phyloP scores from a whole-genome alignment of 805 yeast species.

The Candida germanica region DNA sequence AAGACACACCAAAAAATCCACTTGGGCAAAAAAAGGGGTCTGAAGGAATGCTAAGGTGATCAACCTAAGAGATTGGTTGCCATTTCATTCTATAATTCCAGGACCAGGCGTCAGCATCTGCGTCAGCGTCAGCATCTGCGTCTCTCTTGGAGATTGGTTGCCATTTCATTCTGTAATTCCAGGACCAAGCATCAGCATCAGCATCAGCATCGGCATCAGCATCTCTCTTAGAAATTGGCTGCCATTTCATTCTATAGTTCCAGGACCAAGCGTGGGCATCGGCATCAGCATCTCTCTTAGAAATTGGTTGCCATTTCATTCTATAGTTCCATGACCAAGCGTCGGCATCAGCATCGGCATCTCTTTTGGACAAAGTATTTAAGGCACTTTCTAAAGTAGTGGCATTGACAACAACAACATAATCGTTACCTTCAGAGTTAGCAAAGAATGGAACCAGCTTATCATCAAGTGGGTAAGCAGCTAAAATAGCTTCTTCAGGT shows the following conservation, averaged over 20 bases:
- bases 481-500: constrained; percentile 15
- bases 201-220: constrained; percentile 24
- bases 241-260: constrained; percentile 9
- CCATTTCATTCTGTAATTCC: constrained; percentile 9
- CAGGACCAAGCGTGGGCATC: constrained; percentile 11
- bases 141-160: constrained; percentile 11
- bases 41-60: too few relatives aligned
- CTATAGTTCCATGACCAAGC: constrained; percentile 16
- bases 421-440: constrained; percentile 11
- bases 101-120: constrained; percentile 16
- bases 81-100: constrained; percentile 9
- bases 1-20: too few relatives aligned
- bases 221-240: constrained; percentile 20
- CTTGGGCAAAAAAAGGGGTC: too few relatives aligned
- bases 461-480: constrained; percentile 12
- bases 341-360: constrained; percentile 22
- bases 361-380: constrained; percentile 9
- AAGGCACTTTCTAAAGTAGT: constrained; percentile 9
- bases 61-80: constrained; percentile 12
- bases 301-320: constrained; percentile 17
- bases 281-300: constrained; percentile 12
- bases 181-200: constrained; percentile 17
- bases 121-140: constrained; percentile 14
- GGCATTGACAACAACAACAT: constrained; percentile 14
- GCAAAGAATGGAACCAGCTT: constrained; percentile 10